Evolutionary conservation across 371 early-diverging fungal genomes (phyloP), one percentile per base, ranked within the genome.

Genomic region (Phascolomyces articulosus): DNA sequence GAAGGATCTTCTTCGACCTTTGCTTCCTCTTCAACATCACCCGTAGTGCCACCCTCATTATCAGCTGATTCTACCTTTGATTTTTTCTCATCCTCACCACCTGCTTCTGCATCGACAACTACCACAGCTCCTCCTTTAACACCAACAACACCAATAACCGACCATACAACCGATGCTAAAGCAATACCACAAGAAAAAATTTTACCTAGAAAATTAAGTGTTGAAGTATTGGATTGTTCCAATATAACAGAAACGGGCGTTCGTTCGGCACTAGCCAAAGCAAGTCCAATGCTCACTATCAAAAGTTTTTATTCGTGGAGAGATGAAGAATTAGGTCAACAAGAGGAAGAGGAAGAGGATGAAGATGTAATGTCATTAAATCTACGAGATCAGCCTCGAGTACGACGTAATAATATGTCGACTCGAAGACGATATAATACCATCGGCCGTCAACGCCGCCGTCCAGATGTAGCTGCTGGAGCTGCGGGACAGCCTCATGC

Each of bases 301-400:
- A 78, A 79, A 55, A 82, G 79, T 23, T 77, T 79, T 53, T 82
- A 77, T 55, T 78, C 79, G 11, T 77, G 77, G 70, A 60, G 62
- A 38, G 60, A 66, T 3, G 34, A 34, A 34, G 34, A 34, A 34
- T 6, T 9, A 34, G 34, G 34, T 9, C 6, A 34, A 9, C 9
- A 60, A 6, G 68, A 67, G 47, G 63, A 67, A n/a, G n/a, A n/a
- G n/a, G n/a, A n/a, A n/a, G n/a, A n/a, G n/a, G n/a, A n/a, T n/a
- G n/a, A n/a, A n/a, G 57, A 60, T 24, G 26, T n/a, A 26, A n/a
- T 53, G 29, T 27, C 60, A 31, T 47, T 31, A 15, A 44, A 44
- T 9, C 29, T 31, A 44, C 47, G 44, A 24, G 48, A 49, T 40
- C 62, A 54, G 11, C 40, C 27, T n/a, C 31, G 40, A 2, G 24